Evolutionary conservation across 1,284 basidiomycete genomes (phyloP).

Genomic region (Salmacisia buchloeana): DNA sequence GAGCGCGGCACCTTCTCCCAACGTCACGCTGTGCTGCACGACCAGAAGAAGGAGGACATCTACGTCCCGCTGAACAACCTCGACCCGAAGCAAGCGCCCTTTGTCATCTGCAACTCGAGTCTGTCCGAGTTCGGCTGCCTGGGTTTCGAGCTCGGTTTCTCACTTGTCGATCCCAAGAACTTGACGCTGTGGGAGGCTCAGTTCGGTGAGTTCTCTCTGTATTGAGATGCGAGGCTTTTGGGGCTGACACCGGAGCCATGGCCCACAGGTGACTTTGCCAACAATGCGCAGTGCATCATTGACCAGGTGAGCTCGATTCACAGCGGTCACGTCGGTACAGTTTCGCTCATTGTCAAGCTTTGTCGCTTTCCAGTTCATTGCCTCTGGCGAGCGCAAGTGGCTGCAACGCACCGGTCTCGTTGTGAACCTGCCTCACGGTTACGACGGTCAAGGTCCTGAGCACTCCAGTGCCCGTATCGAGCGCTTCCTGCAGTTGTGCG

Average conservation of each 20-base stretch:
- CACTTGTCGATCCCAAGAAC: conserved; percentile 87
- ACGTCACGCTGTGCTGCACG: conserved; percentile 92
- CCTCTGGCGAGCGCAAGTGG: conserved; percentile 97
- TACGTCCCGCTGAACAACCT: conserved; percentile 87
- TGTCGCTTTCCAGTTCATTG: conserved; percentile 67
- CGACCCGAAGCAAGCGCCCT: conserved; percentile 76
- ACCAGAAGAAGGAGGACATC: conserved; percentile 85
- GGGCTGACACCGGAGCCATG: neutral
- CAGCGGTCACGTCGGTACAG: neutral
- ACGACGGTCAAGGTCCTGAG: conserved; percentile 98
- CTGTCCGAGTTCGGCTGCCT: conserved; percentile 91
- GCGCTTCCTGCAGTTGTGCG: conserved; percentile 94
- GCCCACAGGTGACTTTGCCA: conserved; percentile 23
- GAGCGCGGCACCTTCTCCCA: conserved; percentile 99
- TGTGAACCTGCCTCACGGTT: conserved; percentile 81
- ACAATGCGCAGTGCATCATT: conserved; percentile 84
- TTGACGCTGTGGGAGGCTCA: conserved; percentile 97
- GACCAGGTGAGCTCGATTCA: conserved; percentile 59
- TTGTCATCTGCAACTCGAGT: conserved; percentile 94
- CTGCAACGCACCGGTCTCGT: conserved; percentile 89
- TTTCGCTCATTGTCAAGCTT: neutral
- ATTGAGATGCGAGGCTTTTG: conserved; percentile 64
- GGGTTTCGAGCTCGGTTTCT: conserved; percentile 98
- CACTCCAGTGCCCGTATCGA: conserved; percentile 95
- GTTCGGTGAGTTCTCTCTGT: conserved; percentile 77